Evolutionary conservation across 352 stramenopile species (phyloP).

Genomic region (Pythium grandisporangium): DNA sequence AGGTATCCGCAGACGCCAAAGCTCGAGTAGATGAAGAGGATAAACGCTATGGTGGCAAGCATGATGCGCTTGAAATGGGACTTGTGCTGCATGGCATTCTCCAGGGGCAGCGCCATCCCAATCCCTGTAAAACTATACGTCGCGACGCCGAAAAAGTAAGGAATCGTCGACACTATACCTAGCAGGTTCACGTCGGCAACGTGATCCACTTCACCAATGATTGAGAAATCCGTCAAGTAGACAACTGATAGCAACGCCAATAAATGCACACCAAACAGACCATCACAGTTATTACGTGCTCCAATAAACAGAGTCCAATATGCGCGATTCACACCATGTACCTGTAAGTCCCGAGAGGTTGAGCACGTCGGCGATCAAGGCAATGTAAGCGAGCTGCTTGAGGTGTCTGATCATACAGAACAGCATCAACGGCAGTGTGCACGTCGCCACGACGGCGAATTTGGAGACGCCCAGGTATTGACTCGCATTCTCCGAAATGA

Average conservation of each 20-base stretch:
- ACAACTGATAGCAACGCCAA: too few species aligned
- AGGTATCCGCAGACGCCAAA: conserved; percentile 67
- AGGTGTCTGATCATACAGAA: conserved; percentile 62
- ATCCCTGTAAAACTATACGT: conserved; percentile 79
- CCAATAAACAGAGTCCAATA: too few species aligned
- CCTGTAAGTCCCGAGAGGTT: conserved; percentile 58
- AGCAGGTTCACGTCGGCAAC: conserved; percentile 18
- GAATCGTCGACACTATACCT: conserved; percentile 31
- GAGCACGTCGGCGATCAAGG: conserved; percentile 58
- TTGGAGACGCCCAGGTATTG: conserved; percentile 29
- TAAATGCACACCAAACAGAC: too few species aligned
- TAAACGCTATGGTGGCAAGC: conserved; percentile 27
- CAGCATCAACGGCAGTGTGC: conserved; percentile 21
- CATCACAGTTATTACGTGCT: too few species aligned
- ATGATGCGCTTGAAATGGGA: conserved; percentile 44
- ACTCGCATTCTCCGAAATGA: conserved; percentile 68
- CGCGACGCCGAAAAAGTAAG: conserved; percentile 68
- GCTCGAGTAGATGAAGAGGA: conserved; percentile 53
- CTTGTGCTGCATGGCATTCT: conserved; percentile 48
- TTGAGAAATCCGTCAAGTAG: conserved; percentile 55
- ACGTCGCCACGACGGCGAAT: conserved; percentile 17
- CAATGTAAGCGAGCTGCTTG: conserved; percentile 62
- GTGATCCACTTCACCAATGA: conserved; percentile 14
- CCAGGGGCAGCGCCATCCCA: conserved; percentile 59
- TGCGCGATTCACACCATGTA: too few species aligned